Evolutionary conservation across 495 filamentous ascomycete species (phyloP).

Genomic region (Aspergillus hancockii): DNA sequence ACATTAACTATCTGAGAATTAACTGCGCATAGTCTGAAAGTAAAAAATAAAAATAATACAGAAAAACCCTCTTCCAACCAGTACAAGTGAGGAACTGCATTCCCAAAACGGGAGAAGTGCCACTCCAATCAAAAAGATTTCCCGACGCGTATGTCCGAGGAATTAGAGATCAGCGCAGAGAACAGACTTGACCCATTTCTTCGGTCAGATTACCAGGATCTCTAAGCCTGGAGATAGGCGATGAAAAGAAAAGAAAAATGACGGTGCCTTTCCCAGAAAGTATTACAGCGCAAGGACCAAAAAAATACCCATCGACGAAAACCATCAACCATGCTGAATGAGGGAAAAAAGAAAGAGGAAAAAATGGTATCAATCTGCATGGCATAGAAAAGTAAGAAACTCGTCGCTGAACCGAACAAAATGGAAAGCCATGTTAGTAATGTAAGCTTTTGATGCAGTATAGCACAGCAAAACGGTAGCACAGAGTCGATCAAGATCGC

Average conservation of each 20-base stretch:
- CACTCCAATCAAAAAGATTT: too few relatives aligned
- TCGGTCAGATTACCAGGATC: background rate
- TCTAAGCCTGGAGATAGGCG: background rate
- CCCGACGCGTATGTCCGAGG: too few relatives aligned
- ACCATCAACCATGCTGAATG: background rate
- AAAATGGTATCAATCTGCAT: conserved; percentile 44
- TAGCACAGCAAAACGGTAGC: background rate
- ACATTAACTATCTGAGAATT: background rate
- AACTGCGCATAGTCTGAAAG: too few relatives aligned
- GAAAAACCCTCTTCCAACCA: too few relatives aligned
- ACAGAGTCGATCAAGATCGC: conserved; percentile 1
- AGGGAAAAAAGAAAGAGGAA: conserved; percentile 19
- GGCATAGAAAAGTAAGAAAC: conserved; percentile 20
- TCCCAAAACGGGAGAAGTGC: too few relatives aligned
- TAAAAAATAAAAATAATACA: too few relatives aligned
- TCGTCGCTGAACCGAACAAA: conserved; percentile 21
- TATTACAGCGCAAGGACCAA: background rate
- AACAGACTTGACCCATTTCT: too few relatives aligned
- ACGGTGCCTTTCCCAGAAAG: background rate
- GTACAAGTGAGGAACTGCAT: too few relatives aligned
- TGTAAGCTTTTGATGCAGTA: conserved; percentile 16
- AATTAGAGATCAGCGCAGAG: too few relatives aligned
- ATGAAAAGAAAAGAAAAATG: background rate
- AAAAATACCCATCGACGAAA: background rate
- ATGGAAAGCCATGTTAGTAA: conserved; percentile 9